Evolutionary conservation across 495 filamentous ascomycete genomes (phyloP).

Genomic region (Aspergillus saccharolyticus): DNA sequence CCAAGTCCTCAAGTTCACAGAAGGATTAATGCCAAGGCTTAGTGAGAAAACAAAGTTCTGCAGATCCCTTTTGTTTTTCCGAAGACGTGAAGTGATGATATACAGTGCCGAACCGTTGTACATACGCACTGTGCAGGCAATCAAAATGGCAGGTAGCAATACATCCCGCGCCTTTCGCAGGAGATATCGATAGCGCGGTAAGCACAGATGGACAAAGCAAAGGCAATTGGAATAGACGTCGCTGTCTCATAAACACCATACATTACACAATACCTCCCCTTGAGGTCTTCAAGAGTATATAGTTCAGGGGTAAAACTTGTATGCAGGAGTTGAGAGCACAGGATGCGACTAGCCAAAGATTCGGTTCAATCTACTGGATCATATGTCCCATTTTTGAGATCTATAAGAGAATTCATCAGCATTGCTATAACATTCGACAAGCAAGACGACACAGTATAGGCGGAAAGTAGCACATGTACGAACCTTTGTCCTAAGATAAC

Average conservation of each 20-base stretch:
- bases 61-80: not conserved
- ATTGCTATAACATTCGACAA: not conserved
- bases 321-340: constrained; percentile 6
- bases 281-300: not conserved
- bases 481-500: constrained; percentile 92
- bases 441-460: not conserved
- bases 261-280: not conserved
- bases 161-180: not conserved
- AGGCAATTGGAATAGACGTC: constrained; percentile 10
- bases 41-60: not conserved
- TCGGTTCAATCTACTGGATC: constrained; percentile 38
- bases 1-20: not conserved
- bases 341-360: constrained; percentile 5
- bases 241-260: constrained; percentile 10
- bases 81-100: not conserved
- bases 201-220: constrained; percentile 1
- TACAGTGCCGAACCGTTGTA: not conserved
- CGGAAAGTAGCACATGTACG: constrained; percentile 11
- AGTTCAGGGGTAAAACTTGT: not conserved
- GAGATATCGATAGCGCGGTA: not conserved
- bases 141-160: not conserved
- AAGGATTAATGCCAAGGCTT: not conserved
- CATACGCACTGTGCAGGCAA: not conserved
- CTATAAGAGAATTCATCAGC: constrained; percentile 22
- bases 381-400: constrained; percentile 72